phyloP scores from a whole-genome alignment of 768 basidiomycete genomes.

The Austroboletus eburneus region DNA sequence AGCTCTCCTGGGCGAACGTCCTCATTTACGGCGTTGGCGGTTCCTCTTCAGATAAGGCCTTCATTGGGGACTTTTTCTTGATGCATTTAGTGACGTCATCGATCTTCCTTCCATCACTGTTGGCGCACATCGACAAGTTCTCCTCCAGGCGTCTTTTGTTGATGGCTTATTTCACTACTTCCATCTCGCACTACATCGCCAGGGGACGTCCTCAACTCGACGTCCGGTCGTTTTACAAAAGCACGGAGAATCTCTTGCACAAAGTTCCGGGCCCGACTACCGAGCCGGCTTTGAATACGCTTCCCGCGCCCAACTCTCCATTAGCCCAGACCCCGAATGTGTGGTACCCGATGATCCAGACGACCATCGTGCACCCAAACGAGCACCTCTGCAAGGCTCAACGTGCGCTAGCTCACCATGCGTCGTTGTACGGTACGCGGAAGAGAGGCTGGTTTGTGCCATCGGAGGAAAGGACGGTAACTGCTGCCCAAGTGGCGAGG shows the following conservation, averaged over 20 bases:
- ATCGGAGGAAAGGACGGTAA: constrained; percentile 11
- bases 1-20: constrained; percentile 52
- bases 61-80: constrained; percentile 65
- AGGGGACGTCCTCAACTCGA: constrained; percentile 33
- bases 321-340: constrained; percentile 43
- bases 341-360: constrained; percentile 55
- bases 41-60: constrained; percentile 41
- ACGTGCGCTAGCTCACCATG: constrained; percentile 46
- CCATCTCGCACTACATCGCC: constrained; percentile 29
- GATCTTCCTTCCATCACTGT: constrained; percentile 53
- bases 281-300: constrained; percentile 24
- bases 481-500: constrained; percentile 13
- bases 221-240: constrained; percentile 28
- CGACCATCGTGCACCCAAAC: constrained; percentile 51
- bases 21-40: constrained; percentile 62
- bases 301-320: constrained; percentile 30
- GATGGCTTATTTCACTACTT: constrained; percentile 26
- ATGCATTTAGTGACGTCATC: constrained; percentile 70
- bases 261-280: constrained; percentile 17
- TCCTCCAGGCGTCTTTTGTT: constrained; percentile 26
- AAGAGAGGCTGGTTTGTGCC: constrained; percentile 22
- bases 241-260: constrained; percentile 34
- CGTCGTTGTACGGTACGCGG: constrained; percentile 40
- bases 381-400: constrained; percentile 49
- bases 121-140: constrained; percentile 32